Percentiles rank a stretch among this genome's conserved stretches.
Conservation (phyloP, 495 filamentous ascomycete genomes). For the Xylaria scruposa region DNA sequence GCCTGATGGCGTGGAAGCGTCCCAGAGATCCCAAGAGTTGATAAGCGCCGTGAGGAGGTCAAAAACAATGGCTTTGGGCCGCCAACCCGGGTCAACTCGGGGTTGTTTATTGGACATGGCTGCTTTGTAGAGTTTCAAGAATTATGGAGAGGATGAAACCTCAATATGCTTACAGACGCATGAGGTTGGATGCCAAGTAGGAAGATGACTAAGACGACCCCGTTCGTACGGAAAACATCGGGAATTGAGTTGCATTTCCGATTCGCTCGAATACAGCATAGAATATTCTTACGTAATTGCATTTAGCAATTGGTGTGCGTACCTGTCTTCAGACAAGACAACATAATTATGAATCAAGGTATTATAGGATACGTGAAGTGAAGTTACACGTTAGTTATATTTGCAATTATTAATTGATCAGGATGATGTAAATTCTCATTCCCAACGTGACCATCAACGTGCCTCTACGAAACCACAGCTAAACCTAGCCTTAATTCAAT, state of each 20-base stretch:
- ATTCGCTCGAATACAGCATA: not conserved
- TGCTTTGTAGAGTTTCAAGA: not conserved
- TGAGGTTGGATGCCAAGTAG: not conserved
- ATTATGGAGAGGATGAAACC: not conserved
- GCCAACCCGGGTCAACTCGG: slow-evolving; percentile 23
- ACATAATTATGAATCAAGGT: not conserved
- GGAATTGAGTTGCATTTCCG: not conserved
- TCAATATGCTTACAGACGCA: not conserved
- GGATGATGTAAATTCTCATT: not conserved
- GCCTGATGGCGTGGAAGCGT: slow-evolving; percentile 33
- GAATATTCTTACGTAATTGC: not conserved
- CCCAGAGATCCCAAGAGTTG: slow-evolving; percentile 45
- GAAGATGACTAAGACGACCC: not conserved
- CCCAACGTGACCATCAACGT: not conserved
- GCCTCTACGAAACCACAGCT: too few species aligned
- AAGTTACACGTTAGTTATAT: not conserved
- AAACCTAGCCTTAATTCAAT: not conserved
- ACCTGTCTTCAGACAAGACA: not conserved
- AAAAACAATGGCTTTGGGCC: slow-evolving; percentile 42
- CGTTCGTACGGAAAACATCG: not conserved
- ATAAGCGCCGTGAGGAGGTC: slow-evolving; percentile 47
- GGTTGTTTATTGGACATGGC: not conserved
- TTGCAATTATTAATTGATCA: not conserved
- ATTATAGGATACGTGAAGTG: not conserved
- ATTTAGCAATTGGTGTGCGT: not conserved